Base-by-base conservation (phyloP, 805 yeast species). In the Yarrowia alimentaria region DNA sequence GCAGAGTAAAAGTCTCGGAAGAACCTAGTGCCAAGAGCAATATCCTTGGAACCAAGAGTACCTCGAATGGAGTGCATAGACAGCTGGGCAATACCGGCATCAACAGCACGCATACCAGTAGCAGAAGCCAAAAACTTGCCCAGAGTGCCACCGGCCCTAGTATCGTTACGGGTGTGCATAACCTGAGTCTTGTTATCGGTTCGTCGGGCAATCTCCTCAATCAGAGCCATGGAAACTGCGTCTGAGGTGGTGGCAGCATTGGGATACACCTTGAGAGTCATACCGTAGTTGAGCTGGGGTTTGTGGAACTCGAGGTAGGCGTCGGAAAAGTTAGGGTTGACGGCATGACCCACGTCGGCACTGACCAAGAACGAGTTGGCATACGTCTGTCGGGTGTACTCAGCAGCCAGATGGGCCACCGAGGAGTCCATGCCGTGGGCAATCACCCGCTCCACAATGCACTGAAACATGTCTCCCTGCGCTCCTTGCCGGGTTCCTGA, bases 1-100 rank as follows among this genome's bases (percentile, higher is more conserved):
- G 76, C 69, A 40, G 75, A 64, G 66, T 77, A 83, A 68, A 84
- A 86, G 1, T 84, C 84, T 53, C 70, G 72, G 71, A 85, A 85
- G 66, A 81, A 83, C 62, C 81, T 78, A 45, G 79, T 75, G 33
- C 85, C 94, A 49, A 84, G 71, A 40, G 86, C 88, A 54, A 85
- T 75, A 62, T 87, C 95, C 62, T 80, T 76, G 16, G 85, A 74
- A 32, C 95, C 95, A 22, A 82, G 75, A 11, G 89, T 76, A 20
- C 93, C 94, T 60, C 95, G 76, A 58, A 86, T 83, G 32, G 88
- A 81, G 67, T 86, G 95, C 95, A 86, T 86, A 2, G 91, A 77
- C 59, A 84, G 72, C 67, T 86, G 94, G 2, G 94, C 80, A 58
- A 86, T 82, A 52, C 95, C 95, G 53, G 85, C 66, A 60, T 86